Evolutionary conservation across 306 rosid genomes (phyloP), one percentile per base, ranked within the genome.

Genomic region (Heteromeles arbutifolia): DNA sequence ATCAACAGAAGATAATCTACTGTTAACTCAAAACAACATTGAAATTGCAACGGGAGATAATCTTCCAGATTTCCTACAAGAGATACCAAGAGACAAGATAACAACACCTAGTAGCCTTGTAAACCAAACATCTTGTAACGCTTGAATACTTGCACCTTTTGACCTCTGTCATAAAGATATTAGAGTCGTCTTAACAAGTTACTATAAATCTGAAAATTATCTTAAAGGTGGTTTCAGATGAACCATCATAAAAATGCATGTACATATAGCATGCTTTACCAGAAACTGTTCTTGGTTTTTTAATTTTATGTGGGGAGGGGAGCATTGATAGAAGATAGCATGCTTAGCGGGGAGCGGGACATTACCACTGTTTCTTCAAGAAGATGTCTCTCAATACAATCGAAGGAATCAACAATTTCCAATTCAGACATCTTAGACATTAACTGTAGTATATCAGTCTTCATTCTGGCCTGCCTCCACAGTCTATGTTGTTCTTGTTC

Each of bases 401-500:
- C 73, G 72, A 93, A 91, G 70, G 87, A 89, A 80, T 93, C 98
- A 56, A 89, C 86, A 63, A 88, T 80, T 90, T 93, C 97, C 82
- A 91, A 77, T 81, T 93, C 93, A 4, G 96, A 82, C 85, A 88
- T 82, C 81, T 85, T 88, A 32, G 93, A 85, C 21, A 88, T 69
- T 74, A 93, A 82, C 58, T 54, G 82, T 24, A 81, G 88, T 77
- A 93, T 86, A 86, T 91, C 91, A 3, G 89, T 59, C 58, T 88
- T 89, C 82, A 88, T 80, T 87, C 98, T 88, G 1, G 94, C 96
- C 75, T 91, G 91, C 79, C 82, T 86, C 98, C 98, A 93, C 11
- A 91, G 82, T 87, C 84, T 93, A 70, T 86, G 83, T 73, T 93
- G 97, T 74, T 90, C 97, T 80, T 90, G 93, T 81, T 88, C 97